Evolutionary conservation across 768 basidiomycete genomes (phyloP).

Genomic region (Harrya chromipes): DNA sequence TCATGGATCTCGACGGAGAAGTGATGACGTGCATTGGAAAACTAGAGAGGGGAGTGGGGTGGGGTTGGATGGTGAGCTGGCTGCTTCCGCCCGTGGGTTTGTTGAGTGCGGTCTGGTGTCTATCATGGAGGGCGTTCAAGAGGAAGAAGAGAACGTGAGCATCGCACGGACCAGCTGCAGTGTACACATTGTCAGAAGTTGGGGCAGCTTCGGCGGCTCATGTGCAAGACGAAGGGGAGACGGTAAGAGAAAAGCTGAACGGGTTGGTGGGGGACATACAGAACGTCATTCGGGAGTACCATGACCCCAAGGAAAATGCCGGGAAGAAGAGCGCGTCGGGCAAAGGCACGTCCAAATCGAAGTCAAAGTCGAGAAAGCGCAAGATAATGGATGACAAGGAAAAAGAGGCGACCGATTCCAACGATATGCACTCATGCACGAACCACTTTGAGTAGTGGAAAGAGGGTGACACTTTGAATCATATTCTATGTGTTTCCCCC

Average conservation of each 20-base stretch:
- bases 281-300: conserved; percentile 11
- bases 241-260: not conserved
- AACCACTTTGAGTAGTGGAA: not conserved
- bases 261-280: conserved; percentile 14
- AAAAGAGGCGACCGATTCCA: conserved; percentile 4
- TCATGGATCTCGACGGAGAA: conserved; percentile 58
- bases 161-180: not conserved
- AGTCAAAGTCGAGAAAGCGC: conserved; percentile 3
- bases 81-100: conserved; percentile 53
- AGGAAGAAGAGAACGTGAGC: conserved; percentile 14
- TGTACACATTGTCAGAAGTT: conserved; percentile 36
- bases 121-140: conserved; percentile 35
- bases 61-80: conserved; percentile 63
- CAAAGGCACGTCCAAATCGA: not conserved
- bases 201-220: not conserved
- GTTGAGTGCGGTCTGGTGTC: conserved; percentile 40
- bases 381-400: conserved; percentile 3
- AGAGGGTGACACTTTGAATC: too few relatives aligned
- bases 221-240: not conserved
- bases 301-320: conserved; percentile 5
- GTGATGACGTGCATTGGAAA: conserved; percentile 38
- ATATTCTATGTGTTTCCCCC: too few relatives aligned
- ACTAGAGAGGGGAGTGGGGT: conserved; percentile 47
- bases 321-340: not conserved
- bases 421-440: conserved; percentile 4